phyloP scores from a whole-genome alignment of 352 stramenopile genomes.

The Phytophthora syringae region DNA sequence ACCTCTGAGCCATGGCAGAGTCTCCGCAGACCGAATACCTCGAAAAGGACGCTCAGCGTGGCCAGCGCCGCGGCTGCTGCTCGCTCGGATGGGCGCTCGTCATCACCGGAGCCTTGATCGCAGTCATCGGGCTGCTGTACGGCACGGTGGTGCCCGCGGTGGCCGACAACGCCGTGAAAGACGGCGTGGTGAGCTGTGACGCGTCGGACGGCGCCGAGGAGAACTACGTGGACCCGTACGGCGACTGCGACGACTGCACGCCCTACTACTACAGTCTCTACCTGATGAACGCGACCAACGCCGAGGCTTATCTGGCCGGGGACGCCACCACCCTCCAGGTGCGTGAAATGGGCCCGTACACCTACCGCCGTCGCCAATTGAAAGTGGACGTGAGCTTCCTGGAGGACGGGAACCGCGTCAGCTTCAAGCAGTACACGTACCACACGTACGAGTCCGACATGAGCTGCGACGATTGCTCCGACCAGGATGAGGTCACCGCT shows the following conservation, averaged over 20 bases:
- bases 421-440: slow-evolving; percentile 76
- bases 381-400: slow-evolving; percentile 60
- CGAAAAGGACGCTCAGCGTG: slow-evolving; percentile 12
- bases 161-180: slow-evolving; percentile 51
- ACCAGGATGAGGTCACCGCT: slow-evolving; percentile 53
- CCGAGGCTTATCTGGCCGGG: slow-evolving; percentile 50
- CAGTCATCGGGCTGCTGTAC: slow-evolving; percentile 53
- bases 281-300: slow-evolving; percentile 57
- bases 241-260: slow-evolving; percentile 65
- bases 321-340: slow-evolving; percentile 59
- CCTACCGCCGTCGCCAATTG: slow-evolving; percentile 65
- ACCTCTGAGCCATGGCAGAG: slow-evolving; percentile 17
- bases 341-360: slow-evolving; percentile 66
- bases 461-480: slow-evolving; percentile 61
- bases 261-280: slow-evolving; percentile 63
- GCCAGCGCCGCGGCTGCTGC: slow-evolving; percentile 37
- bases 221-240: slow-evolving; percentile 54
- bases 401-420: slow-evolving; percentile 52
- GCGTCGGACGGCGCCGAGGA: slow-evolving; percentile 44
- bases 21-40: slow-evolving; percentile 32
- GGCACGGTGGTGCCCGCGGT: slow-evolving; percentile 50
- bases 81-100: slow-evolving; percentile 50
- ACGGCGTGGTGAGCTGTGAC: slow-evolving; percentile 51
- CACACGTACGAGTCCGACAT: slow-evolving; percentile 55
- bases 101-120: slow-evolving; percentile 38